Conservation (phyloP, 208 protist genomes). For the Trypanosoma mega region DNA sequence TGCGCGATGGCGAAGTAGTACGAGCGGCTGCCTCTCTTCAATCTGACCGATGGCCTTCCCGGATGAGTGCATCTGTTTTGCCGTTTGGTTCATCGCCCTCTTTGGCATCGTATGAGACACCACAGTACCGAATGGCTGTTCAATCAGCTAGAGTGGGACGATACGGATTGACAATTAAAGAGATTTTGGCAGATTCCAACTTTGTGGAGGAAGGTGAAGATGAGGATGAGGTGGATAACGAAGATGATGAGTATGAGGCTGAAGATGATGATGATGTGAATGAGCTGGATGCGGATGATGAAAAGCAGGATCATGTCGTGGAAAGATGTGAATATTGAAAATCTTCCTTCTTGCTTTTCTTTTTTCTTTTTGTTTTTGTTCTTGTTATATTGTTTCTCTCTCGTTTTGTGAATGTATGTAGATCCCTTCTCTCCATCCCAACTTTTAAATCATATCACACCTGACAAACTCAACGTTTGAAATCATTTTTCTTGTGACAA, state of each 20-base stretch:
- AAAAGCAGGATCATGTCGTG: background rate
- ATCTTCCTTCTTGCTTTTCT: conserved; percentile 2
- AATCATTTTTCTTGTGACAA: too few relatives aligned
- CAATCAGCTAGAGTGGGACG: conserved; percentile 15
- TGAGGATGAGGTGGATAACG: background rate
- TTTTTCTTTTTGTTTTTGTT: conserved; percentile 2
- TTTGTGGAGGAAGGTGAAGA: background rate
- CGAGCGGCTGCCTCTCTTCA: background rate
- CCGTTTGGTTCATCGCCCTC: background rate
- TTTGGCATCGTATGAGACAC: background rate
- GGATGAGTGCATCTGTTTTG: background rate
- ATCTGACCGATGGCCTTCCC: too few relatives aligned
- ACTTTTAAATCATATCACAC: too few relatives aligned
- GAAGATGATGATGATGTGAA: background rate
- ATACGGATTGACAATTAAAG: conserved; percentile 21
- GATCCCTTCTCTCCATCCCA: too few relatives aligned
- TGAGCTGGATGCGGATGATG: background rate
- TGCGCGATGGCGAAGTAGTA: background rate
- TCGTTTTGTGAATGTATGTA: background rate
- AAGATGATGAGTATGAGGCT: background rate
- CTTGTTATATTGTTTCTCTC: background rate
- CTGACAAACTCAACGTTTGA: too few relatives aligned
- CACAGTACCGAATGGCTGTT: conserved; percentile 29
- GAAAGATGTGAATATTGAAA: background rate
- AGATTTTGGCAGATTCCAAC: conserved; percentile 15